Percentiles rank a stretch among this genome's conserved stretches.
These are phyloP conservation scores for Schoenoplectus tabernaemontani DNA, from an alignment of 202 grass and related monocot species.

Conservation along the genomic window DNA sequence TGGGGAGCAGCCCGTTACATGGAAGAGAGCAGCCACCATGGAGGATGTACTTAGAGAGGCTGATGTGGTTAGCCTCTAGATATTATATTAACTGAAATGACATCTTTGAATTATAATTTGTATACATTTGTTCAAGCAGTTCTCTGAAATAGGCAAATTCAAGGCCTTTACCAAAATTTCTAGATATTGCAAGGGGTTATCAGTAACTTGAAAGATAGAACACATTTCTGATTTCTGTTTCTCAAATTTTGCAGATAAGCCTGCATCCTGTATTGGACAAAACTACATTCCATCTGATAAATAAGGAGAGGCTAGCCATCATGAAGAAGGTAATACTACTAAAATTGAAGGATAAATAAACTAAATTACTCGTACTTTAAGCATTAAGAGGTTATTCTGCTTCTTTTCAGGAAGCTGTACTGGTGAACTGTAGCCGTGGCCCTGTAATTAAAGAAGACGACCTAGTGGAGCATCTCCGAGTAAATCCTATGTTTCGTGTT, in stretches of 20 bases:
- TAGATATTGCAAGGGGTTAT: background rate
- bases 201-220: background rate
- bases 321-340: constrained; percentile 58
- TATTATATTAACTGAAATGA: background rate
- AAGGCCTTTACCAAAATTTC: background rate
- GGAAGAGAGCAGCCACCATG: constrained; percentile 87
- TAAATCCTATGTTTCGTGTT: constrained; percentile 87
- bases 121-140: background rate
- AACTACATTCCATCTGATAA: constrained; percentile 94
- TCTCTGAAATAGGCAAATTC: background rate
- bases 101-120: background rate
- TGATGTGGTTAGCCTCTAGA: constrained; percentile 55
- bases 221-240: background rate
- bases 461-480: constrained; percentile 81
- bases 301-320: constrained; percentile 65
- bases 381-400: background rate
- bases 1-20: constrained; percentile 72
- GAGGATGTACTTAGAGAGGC: constrained; percentile 89
- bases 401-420: constrained; percentile 62
- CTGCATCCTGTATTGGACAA: constrained; percentile 83
- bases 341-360: background rate
- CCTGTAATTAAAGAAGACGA: constrained; percentile 82
- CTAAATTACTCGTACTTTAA: background rate
- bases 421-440: constrained; percentile 86
- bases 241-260: constrained; percentile 47